Conservation (phyloP, 2,329 filamentous ascomycete genomes). For the Pseudofabraea citricarpa region DNA sequence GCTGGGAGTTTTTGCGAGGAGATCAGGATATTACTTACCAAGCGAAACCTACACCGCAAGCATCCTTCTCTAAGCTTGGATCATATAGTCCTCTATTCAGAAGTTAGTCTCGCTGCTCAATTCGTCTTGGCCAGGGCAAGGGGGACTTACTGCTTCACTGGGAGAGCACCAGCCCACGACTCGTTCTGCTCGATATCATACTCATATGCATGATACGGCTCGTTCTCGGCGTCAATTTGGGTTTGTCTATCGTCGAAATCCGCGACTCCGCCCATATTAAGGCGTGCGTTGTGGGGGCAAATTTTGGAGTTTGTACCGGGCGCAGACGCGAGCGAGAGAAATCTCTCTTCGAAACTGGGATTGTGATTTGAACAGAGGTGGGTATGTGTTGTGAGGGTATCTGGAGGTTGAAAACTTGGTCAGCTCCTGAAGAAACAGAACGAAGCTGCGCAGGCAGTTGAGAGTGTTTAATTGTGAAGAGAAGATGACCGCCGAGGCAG, state of each 20-base stretch:
- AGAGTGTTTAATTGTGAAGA: too few species aligned
- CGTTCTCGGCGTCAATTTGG: slow-evolving; percentile 54
- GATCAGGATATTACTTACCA: slow-evolving; percentile 57
- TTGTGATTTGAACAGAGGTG: neutral
- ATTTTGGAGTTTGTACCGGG: slow-evolving; percentile 8
- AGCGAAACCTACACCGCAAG: slow-evolving; percentile 97
- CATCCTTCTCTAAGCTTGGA: slow-evolving; percentile 95
- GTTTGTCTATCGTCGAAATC: slow-evolving; percentile 66
- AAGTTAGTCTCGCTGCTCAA: slow-evolving; percentile 6
- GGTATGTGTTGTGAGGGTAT: neutral
- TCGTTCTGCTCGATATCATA: slow-evolving; percentile 81
- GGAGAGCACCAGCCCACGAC: slow-evolving; percentile 91
- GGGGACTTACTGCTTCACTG: slow-evolving; percentile 74
- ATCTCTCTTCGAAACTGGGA: neutral
- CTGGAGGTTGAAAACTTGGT: neutral
- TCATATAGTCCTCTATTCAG: slow-evolving; percentile 75
- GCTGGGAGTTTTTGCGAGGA: neutral
- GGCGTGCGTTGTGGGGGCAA: slow-evolving; percentile 48
- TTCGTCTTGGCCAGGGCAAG: too few species aligned
- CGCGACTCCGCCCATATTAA: slow-evolving; percentile 55
- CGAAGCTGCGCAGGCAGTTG: too few species aligned
- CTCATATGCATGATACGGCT: slow-evolving; percentile 67
- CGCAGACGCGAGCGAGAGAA: neutral
- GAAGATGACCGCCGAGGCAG: too few species aligned
- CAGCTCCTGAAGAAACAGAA: too few species aligned